These are phyloP conservation scores for Pyrenula aspistea DNA, from an alignment of 495 filamentous ascomycete species.

Conservation along the genomic window DNA sequence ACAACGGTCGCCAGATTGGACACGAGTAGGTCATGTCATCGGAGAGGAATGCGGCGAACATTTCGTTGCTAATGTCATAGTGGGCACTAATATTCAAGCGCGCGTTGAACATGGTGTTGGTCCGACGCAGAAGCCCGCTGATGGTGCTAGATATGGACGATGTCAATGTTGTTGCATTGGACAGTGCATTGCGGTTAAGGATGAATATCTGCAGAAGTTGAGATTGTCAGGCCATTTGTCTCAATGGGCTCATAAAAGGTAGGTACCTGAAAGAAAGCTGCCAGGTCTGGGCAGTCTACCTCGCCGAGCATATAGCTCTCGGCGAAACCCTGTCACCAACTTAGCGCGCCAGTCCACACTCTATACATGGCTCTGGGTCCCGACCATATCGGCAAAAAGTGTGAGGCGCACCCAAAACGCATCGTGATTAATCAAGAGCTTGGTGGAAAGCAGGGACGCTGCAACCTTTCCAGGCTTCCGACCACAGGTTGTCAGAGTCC, in stretches of 20 bases:
- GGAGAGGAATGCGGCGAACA: constrained; percentile 63
- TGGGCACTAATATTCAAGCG: constrained; percentile 56
- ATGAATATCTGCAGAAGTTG: constrained; percentile 43
- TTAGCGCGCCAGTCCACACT: background rate
- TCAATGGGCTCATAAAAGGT: background rate
- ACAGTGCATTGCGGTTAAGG: constrained; percentile 42
- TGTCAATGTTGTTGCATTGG: constrained; percentile 43
- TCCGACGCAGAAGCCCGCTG: constrained; percentile 33
- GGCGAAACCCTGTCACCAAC: constrained; percentile 39
- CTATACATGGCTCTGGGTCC: background rate
- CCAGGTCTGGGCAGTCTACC: constrained; percentile 48
- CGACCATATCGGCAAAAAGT: constrained; percentile 52
- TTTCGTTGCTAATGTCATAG: constrained; percentile 63
- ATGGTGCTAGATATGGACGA: constrained; percentile 41
- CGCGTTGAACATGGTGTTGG: constrained; percentile 53
- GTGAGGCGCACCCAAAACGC: constrained; percentile 54
- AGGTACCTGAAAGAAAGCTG: constrained; percentile 48
- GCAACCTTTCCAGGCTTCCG: constrained; percentile 6
- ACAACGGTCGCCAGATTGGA: constrained; percentile 46
- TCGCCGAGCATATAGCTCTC: constrained; percentile 63
- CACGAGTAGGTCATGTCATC: constrained; percentile 69
- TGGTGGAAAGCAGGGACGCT: constrained; percentile 3
- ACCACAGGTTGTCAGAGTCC: constrained; percentile 22
- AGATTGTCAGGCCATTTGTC: constrained; percentile 1
- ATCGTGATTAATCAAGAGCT: constrained; percentile 44